Evolutionary conservation across 192 early-diverging fungal species (phyloP), one percentile per base, ranked within the genome.

Genomic region (Podila epicladia): DNA sequence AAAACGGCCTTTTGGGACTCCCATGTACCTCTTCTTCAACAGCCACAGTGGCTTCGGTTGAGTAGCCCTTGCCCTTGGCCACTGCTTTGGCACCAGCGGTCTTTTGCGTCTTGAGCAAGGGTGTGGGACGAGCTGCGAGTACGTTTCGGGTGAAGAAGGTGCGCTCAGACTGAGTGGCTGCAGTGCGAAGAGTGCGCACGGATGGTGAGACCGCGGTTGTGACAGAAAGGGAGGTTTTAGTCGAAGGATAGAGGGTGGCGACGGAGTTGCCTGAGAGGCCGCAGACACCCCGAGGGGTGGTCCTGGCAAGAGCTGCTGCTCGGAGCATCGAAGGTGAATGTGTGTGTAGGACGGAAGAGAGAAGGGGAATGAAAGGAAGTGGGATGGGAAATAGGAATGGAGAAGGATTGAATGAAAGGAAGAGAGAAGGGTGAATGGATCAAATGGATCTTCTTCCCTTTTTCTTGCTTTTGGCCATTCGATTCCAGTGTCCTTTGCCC

Each of bases 11-110:
- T 37, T 41, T 37, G 57, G 26, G 7, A 6, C 15, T 19, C 35
- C 38, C 31, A 37, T 38, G 17, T 80, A 72, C 76, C 76, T 80
- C 76, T 53, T 72, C 76, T 31, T 71, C 70, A n/a, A 64, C 70
- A 37, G 33, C 32, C 31, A 72, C 64, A n/a, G 76, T n/a, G 22
- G 76, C 62, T 60, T 80, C 59, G 6, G 76, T 67, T 2, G 76
- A 66, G 61, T 80, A 80, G 12, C 71, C 65, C 24, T 37, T 45
- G 41, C 41, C 41, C 19, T 69, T 69, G 17, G 38, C 22, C 17
- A 35, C 13, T 0, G 50, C 60, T 50, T 66, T 55, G 24, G 29
- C 59, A 12, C 48, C 24, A 17, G 64, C 8, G 9, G 32, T 61
- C 11, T 57, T 64, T 48, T 45, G 29, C 2, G 76, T 80, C 24